These are phyloP conservation scores for Carnegiea gigantea DNA, from an alignment of 179 eudicot species.

Conservation along the genomic window DNA sequence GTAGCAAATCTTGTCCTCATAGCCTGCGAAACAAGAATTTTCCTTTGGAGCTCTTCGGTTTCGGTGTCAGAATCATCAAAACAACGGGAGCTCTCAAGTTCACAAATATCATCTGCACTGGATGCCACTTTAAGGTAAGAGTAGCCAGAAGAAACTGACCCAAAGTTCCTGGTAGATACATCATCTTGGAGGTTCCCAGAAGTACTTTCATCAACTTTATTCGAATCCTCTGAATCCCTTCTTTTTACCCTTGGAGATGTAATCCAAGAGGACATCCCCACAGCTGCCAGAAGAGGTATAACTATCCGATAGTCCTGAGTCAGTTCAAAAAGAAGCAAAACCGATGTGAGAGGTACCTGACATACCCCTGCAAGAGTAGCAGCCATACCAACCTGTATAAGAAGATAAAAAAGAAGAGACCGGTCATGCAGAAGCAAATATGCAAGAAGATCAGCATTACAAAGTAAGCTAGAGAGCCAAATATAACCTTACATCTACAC, in stretches of 20 bases:
- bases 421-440: background rate
- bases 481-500: background rate
- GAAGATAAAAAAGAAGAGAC: slow-evolving; percentile 18
- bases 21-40: slow-evolving; percentile 75
- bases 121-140: slow-evolving; percentile 22
- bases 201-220: slow-evolving; percentile 28
- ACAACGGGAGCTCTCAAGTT: slow-evolving; percentile 63
- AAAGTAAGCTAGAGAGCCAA: background rate
- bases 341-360: slow-evolving; percentile 96
- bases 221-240: slow-evolving; percentile 24
- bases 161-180: slow-evolving; percentile 22
- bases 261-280: slow-evolving; percentile 87
- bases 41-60: slow-evolving; percentile 46
- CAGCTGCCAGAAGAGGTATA: slow-evolving; percentile 94
- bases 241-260: slow-evolving; percentile 67
- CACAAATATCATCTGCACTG: slow-evolving; percentile 44
- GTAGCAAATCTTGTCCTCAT: slow-evolving; percentile 83
- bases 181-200: slow-evolving; percentile 22
- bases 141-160: slow-evolving; percentile 23
- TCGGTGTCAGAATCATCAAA: slow-evolving; percentile 44
- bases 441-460: slow-evolving; percentile 8
- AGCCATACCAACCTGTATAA: slow-evolving; percentile 94
- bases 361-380: slow-evolving; percentile 99
- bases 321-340: slow-evolving; percentile 88
- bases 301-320: slow-evolving; percentile 97